Conservation (phyloP, 306 rosid genomes). For the Styphnolobium japonicum region DNA sequence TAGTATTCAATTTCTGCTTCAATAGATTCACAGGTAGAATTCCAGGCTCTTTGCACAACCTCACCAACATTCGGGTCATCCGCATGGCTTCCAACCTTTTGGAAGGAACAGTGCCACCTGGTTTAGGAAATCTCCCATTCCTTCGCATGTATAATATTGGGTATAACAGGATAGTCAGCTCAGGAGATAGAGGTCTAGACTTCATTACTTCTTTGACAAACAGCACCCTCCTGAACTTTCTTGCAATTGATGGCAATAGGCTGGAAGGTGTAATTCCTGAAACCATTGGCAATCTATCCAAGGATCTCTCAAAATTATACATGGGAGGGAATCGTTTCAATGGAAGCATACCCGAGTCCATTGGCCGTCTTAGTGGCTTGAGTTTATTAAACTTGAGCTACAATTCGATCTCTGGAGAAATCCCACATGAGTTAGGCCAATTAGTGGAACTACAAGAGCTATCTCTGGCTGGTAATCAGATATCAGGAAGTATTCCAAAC, state of each 20-base stretch:
- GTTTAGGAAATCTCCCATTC: slow-evolving; percentile 63
- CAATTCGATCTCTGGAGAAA: slow-evolving; percentile 57
- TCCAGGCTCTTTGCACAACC: slow-evolving; percentile 73
- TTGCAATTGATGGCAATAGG: slow-evolving; percentile 53
- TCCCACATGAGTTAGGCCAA: slow-evolving; percentile 58
- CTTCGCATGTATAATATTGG: slow-evolving; percentile 68
- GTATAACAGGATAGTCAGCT: slow-evolving; percentile 48
- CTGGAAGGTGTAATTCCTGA: slow-evolving; percentile 69
- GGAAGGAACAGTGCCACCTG: slow-evolving; percentile 73
- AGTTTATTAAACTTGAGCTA: slow-evolving; percentile 54
- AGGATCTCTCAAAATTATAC: slow-evolving; percentile 41
- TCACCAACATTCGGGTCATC: slow-evolving; percentile 50
- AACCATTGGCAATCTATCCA: slow-evolving; percentile 67
- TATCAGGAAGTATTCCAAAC: slow-evolving; percentile 58
- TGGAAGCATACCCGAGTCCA: slow-evolving; percentile 65
- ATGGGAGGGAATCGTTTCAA: slow-evolving; percentile 66
- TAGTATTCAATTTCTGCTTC: slow-evolving; percentile 50
- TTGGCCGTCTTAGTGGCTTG: slow-evolving; percentile 55
- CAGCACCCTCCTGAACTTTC: slow-evolving; percentile 50
- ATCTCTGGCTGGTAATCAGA: slow-evolving; percentile 41
- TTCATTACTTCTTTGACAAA: slow-evolving; percentile 60
- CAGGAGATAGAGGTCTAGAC: slow-evolving; percentile 41
- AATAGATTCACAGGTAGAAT: slow-evolving; percentile 62
- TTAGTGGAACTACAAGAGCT: slow-evolving; percentile 49
- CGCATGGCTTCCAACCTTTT: slow-evolving; percentile 47